These are phyloP conservation scores for Neltuma alba DNA, from an alignment of 306 rosid genomes.

Conservation along the genomic window DNA sequence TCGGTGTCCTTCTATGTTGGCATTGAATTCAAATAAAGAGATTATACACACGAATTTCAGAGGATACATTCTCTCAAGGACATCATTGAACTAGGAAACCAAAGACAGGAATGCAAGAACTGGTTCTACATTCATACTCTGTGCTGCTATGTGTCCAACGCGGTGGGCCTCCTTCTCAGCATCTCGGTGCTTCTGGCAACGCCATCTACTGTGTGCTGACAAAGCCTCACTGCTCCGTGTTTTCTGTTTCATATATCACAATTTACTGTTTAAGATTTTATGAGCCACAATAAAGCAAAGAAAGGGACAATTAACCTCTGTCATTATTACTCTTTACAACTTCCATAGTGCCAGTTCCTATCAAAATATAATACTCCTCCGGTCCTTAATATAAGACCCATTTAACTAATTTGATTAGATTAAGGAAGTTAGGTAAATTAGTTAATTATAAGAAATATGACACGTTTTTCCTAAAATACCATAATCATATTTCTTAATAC, in stretches of 20 bases:
- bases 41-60: neutral
- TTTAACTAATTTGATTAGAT: no score
- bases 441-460: no score
- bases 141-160: constrained; percentile 11
- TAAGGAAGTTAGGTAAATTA: no score
- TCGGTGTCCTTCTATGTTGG: neutral
- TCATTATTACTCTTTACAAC: neutral
- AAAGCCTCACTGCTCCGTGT: neutral
- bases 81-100: neutral
- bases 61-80: no score
- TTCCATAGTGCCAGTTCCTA: neutral
- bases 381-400: no score
- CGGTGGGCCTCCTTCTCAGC: constrained; percentile 13
- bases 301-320: neutral
- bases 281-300: neutral
- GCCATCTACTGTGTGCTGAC: neutral
- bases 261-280: constrained; percentile 1
- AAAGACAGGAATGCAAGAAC: neutral
- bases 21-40: neutral
- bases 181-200: constrained; percentile 7
- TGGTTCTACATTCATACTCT: neutral
- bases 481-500: no score
- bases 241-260: neutral
- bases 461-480: no score
- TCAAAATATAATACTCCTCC: neutral